Conservation (phyloP, 345 rosid species). For the Eucalyptus lansdowneana region DNA sequence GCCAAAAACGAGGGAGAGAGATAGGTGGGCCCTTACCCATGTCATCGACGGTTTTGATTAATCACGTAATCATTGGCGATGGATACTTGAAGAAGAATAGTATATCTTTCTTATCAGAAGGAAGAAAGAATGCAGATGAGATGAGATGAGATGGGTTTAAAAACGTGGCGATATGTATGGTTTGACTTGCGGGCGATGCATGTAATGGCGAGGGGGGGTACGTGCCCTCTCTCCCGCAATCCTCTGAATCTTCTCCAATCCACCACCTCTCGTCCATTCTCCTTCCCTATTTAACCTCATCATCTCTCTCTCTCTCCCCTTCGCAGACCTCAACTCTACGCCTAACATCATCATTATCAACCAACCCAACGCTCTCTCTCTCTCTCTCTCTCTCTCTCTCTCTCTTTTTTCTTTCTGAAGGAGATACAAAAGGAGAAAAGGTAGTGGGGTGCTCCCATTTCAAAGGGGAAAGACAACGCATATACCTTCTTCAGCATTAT, state of each 20-base stretch:
- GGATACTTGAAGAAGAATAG: neutral
- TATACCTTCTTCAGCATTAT: neutral
- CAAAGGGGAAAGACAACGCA: neutral
- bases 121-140: neutral
- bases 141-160: neutral
- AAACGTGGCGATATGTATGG: neutral
- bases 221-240: neutral
- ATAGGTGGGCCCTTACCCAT: neutral
- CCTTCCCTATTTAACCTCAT: neutral
- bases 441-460: neutral
- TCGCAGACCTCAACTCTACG: neutral
- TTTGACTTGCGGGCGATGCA: neutral
- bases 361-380: neutral
- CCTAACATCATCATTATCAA: neutral
- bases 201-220: neutral
- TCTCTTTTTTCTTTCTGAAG: neutral
- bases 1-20: neutral
- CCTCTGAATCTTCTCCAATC: neutral
- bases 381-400: neutral
- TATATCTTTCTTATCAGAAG: neutral
- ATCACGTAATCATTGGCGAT: neutral
- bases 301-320: neutral
- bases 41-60: neutral
- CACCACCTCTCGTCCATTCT: neutral
- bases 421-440: neutral